These are phyloP conservation scores for Gynostemma pentaphyllum DNA, from an alignment of 306 rosid genomes.

Conservation along the genomic window DNA sequence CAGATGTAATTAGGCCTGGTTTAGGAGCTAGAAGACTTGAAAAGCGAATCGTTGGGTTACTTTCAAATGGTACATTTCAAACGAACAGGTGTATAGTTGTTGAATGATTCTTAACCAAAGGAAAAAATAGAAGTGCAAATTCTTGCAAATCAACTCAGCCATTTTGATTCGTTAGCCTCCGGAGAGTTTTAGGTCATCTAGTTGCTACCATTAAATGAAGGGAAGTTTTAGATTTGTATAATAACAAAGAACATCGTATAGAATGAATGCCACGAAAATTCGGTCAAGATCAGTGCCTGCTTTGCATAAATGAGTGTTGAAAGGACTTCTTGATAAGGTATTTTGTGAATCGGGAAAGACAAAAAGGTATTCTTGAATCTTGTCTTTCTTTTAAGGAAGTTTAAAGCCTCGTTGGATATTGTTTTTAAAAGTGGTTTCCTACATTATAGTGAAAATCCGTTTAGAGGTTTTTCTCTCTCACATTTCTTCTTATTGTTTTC, in stretches of 20 bases:
- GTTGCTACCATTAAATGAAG: not conserved
- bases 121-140: not conserved
- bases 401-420: no score
- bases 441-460: no score
- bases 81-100: conserved; percentile 40
- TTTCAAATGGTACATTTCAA: conserved; percentile 46
- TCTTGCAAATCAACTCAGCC: not conserved
- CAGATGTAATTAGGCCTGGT: conserved; percentile 78
- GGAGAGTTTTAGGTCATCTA: not conserved
- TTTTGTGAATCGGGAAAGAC: no score
- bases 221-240: not conserved
- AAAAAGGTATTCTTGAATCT: no score
- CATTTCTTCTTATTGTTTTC: no score
- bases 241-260: not conserved
- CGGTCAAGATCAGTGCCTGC: no score
- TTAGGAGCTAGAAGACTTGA: conserved; percentile 65
- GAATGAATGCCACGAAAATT: not conserved
- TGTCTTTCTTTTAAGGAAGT: no score
- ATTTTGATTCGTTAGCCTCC: not conserved
- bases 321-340: no score
- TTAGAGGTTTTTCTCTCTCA: no score
- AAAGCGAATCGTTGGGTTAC: conserved; percentile 46
- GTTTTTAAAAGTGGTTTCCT: no score
- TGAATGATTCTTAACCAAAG: not conserved
- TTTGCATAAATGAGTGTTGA: no score